Evolutionary conservation across 169 alveolate genomes (phyloP), one percentile per base, ranked within the genome.

Genomic region (Babesia ovis): DNA sequence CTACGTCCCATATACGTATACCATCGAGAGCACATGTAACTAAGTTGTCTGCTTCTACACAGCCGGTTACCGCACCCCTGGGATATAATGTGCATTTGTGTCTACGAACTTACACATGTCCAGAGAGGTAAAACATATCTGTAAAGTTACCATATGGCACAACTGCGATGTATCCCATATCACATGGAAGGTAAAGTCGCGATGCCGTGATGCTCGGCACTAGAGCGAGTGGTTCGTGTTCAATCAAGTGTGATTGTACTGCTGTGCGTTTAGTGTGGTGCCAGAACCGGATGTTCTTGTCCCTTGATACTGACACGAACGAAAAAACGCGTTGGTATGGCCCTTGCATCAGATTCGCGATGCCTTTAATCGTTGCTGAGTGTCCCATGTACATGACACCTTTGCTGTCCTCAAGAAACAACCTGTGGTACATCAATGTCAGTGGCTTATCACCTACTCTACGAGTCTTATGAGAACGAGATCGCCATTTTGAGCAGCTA

Each of bases 231-330:
- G 86, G 86, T 6, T 50, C 32, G 23, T 68, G 70, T 14, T 68
- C 35, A 23, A 79, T 64, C 27, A 58, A 70, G 35, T 35, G 35
- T 31, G 86, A 79, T n/a, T 56, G 39, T 2, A 50, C 20, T 5
- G 83, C 23, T 12, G 55, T 67, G 35, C 60, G 58, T 11, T 61
- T 53, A 0, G 45, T 43, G 41, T 79, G 77, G 34, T 68, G 68
- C 86, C 86, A 79, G 53, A 79, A 62, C 45, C 86, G 8, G 9
- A 79, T 35, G 60, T 79, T 79, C 70, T 46, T 61, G 60, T 79
- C 86, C 3, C 77, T 41, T 20, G 86, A 69, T 3, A 79, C 69
- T 3, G 83, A 68, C 31, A 79, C 69, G 51, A 79, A 79, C 3
- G 82, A 67, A 0, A 69, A 25, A 4, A 25, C 43, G 11, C 25